phyloP scores from a whole-genome alignment of 2,329 filamentous ascomycete species.

The Exophiala bonariae region DNA sequence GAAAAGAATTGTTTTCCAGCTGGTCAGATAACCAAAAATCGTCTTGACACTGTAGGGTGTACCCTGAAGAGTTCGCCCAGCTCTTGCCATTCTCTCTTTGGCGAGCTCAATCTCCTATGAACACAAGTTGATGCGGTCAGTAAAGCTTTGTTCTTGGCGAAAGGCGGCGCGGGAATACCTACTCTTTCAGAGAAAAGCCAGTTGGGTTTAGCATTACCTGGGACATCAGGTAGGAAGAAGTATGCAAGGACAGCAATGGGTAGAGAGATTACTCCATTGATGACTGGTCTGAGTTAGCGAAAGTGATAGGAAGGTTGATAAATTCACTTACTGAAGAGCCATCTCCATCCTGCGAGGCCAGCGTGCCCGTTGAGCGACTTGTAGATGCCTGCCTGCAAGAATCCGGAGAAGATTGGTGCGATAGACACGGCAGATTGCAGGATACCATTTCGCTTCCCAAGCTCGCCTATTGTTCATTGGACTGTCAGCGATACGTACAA shows the following conservation, averaged over 20 bases:
- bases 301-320: neutral
- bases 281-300: constrained; percentile 6
- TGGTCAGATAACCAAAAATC: constrained; percentile 17
- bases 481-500: constrained; percentile 31
- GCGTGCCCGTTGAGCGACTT: constrained; percentile 51
- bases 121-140: no score
- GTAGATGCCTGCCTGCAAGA: constrained; percentile 57
- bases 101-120: constrained; percentile 17
- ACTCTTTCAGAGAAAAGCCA: constrained; percentile 18
- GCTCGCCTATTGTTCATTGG: constrained; percentile 34
- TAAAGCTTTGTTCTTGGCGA: neutral
- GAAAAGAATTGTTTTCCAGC: constrained; percentile 20
- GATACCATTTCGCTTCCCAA: constrained; percentile 22
- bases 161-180: constrained; percentile 2
- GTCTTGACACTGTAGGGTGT: constrained; percentile 16
- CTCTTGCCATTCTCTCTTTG: constrained; percentile 14
- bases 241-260: constrained; percentile 16
- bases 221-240: constrained; percentile 18
- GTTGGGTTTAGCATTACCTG: constrained; percentile 16
- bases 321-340: constrained; percentile 38
- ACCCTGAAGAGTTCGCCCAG: constrained; percentile 14
- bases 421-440: constrained; percentile 20
- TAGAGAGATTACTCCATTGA: constrained; percentile 19
- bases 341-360: constrained; percentile 54
- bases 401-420: constrained; percentile 40